Base-by-base conservation (phyloP, 139 green algal genomes). In the Micromonas commoda region DNA sequence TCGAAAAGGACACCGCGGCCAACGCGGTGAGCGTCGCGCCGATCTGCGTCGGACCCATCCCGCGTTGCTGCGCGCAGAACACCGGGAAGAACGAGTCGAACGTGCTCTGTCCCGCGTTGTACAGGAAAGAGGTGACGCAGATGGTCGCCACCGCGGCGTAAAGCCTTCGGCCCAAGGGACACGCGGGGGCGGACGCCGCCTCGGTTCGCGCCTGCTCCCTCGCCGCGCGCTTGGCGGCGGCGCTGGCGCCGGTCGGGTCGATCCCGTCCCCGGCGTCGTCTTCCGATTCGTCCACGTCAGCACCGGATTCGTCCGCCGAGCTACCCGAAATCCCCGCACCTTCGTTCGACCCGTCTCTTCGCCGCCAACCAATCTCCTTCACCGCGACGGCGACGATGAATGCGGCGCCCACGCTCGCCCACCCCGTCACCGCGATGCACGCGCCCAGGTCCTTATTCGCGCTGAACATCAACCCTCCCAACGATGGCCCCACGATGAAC, bases 81-180 rank as follows among this genome's bases (percentile, higher is more conserved):
- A 81, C 37, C 24, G 64, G 35, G 35, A 81, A 81, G 64, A 81
- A 81, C 20, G 76, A 68, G 38, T 81, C 76, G 31, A 65, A 81
- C 76, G 64, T 54, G 1, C 32, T 53, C 33, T 78, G 76, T 13
- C 76, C 76, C 0, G 53, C 66, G 64, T 81, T 67, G 66, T 81
- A 81, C 28, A 81, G 39, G 26, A 66, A 68, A 21, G 31, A 66
- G 3, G 69, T 69, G 23, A 76, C 26, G 28, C 76, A 81, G 20
- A 81, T 81, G 24, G 76, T 76, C 3, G 20, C 64, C 64, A 81
- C 76, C 3, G 73, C 73, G 26, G 60, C 26, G 13, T 63, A n/a
- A n/a, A 64, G 61, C 20, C n/a, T 6, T 0, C 26, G 51, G 1
- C 71, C 71, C 28, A 78, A 52, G 1, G 71, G 71, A 32, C 68